Conservation (phyloP, 805 yeast genomes). For the Tetrapisispora arboricola region DNA sequence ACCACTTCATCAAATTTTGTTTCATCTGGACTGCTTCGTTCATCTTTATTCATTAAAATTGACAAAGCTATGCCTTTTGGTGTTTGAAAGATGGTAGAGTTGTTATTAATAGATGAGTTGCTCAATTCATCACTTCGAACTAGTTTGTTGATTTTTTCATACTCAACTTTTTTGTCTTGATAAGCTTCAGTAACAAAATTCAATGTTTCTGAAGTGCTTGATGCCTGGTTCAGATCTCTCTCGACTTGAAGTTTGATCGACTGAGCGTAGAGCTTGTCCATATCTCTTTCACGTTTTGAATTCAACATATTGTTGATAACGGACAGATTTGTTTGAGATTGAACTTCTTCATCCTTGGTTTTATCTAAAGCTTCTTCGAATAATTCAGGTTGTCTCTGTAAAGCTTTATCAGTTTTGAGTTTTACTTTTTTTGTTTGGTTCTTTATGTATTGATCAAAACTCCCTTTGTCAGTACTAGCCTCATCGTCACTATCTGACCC, state of each 20-base stretch:
- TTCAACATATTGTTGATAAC: background rate
- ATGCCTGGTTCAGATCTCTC: background rate
- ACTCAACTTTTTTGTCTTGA: background rate
- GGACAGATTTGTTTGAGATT: background rate
- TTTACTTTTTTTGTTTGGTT: background rate
- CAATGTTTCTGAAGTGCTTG: background rate
- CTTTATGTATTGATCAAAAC: background rate
- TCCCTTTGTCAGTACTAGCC: background rate
- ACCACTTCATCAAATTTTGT: too few species aligned
- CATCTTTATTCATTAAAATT: background rate
- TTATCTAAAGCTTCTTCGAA: background rate
- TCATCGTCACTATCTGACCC: background rate
- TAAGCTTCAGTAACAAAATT: background rate
- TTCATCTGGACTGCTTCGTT: too few species aligned
- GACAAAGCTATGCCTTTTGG: conserved; percentile 1
- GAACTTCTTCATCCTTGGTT: background rate
- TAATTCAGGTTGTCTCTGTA: background rate
- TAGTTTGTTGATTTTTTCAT: background rate
- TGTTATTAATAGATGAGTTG: background rate
- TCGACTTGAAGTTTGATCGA: background rate
- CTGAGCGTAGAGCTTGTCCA: background rate
- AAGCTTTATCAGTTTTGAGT: background rate
- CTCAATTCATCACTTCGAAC: background rate
- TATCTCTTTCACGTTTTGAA: conserved; percentile 1
- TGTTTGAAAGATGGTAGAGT: background rate